Percentiles rank a stretch among this genome's conserved stretches.
These are phyloP conservation scores for Coprinopsis strossmayeri DNA, from an alignment of 768 basidiomycete species.

Conservation along the genomic window DNA sequence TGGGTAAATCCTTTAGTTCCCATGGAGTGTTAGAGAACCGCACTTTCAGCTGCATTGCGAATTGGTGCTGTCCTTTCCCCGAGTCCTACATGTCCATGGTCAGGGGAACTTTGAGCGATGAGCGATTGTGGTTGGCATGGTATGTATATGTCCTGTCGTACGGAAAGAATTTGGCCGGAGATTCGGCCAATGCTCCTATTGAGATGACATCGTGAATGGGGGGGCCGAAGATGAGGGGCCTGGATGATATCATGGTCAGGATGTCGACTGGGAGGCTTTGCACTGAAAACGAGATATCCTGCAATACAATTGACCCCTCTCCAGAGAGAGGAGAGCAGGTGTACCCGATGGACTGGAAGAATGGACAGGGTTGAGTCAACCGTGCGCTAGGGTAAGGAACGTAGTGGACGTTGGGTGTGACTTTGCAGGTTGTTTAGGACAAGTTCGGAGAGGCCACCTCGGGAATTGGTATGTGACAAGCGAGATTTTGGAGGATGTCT, in stretches of 20 bases:
- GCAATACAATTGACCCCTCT: background rate
- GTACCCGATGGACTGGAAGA: constrained; percentile 1
- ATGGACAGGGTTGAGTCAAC: constrained; percentile 6
- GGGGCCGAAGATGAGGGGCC: constrained; percentile 1
- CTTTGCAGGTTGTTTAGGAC: constrained; percentile 4
- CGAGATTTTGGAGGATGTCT: constrained; percentile 6
- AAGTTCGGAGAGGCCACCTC: constrained; percentile 3
- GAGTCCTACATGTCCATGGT: background rate
- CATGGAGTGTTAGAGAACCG: constrained; percentile 1
- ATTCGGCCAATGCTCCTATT: background rate
- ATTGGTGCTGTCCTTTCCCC: constrained; percentile 1
- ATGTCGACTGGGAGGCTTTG: background rate
- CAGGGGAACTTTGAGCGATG: background rate
- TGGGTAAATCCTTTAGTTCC: constrained; percentile 12
- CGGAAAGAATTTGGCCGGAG: constrained; percentile 14
- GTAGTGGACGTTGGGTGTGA: constrained; percentile 4
- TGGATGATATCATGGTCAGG: background rate
- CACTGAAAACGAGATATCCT: constrained; percentile 4
- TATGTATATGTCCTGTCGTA: background rate
- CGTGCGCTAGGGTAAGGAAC: constrained; percentile 4
- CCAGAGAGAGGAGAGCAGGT: background rate
- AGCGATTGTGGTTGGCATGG: background rate
- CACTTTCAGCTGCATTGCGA: constrained; percentile 4
- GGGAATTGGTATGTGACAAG: constrained; percentile 2
- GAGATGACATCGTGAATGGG: constrained; percentile 5